Conservation (phyloP, 2,329 filamentous ascomycete species). For the Fusarium palustre region DNA sequence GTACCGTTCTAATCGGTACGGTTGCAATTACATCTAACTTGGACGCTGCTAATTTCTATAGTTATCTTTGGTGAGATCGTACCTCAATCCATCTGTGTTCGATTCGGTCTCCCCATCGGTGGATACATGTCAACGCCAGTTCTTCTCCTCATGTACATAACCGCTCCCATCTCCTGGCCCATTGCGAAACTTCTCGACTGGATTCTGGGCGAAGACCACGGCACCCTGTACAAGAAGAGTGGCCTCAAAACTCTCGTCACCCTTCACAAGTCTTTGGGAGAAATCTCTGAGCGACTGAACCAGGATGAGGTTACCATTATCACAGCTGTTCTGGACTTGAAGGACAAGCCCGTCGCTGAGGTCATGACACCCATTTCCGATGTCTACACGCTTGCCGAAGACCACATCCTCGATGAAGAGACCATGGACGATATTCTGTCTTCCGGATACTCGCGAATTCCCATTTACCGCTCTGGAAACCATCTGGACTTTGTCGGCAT, state of each 20-base stretch:
- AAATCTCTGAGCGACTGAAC: slow-evolving; percentile 88
- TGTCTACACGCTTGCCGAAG: slow-evolving; percentile 96
- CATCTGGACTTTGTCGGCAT: slow-evolving; percentile 93
- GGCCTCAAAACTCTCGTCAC: slow-evolving; percentile 96
- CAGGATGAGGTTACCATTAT: slow-evolving; percentile 99
- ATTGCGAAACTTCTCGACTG: slow-evolving; percentile 95
- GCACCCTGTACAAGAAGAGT: slow-evolving; percentile 97
- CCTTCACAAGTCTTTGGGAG: slow-evolving; percentile 90
- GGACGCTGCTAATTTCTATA: slow-evolving; percentile 54
- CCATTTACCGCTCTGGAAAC: slow-evolving; percentile 89
- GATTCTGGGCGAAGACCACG: slow-evolving; percentile 93
- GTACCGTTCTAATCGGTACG: slow-evolving; percentile 92
- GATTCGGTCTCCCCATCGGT: slow-evolving; percentile 94
- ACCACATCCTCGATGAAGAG: slow-evolving; percentile 89
- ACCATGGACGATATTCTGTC: slow-evolving; percentile 96
- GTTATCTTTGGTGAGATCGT: slow-evolving; percentile 98
- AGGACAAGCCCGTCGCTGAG: slow-evolving; percentile 92
- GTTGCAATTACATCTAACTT: neutral
- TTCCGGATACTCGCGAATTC: slow-evolving; percentile 94
- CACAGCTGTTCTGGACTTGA: slow-evolving; percentile 93
- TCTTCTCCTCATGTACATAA: slow-evolving; percentile 88
- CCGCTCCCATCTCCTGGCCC: slow-evolving; percentile 91
- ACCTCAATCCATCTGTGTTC: slow-evolving; percentile 95
- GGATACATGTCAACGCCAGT: slow-evolving; percentile 93
- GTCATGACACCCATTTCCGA: slow-evolving; percentile 99